Evolutionary conservation across 2,329 filamentous ascomycete genomes (phyloP), one percentile per base, ranked within the genome.

Genomic region (Chalaropsis ovoidea): DNA sequence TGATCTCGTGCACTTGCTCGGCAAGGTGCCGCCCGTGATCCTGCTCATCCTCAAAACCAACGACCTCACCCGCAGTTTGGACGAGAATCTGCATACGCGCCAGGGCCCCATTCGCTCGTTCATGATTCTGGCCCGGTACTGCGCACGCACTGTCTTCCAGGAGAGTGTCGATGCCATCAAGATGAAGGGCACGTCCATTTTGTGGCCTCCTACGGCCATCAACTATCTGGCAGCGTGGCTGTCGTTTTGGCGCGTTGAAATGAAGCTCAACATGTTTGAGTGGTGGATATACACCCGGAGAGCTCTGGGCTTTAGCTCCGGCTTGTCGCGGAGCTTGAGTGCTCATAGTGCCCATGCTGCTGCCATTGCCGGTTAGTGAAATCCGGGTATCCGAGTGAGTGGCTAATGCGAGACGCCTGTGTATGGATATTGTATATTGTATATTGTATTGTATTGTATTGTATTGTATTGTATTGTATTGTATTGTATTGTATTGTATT

Each of bases 31-130:
- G 0, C 81, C 91, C 56, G 90, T 99, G 69, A 96, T 99, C 65
- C 81, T 99, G 13, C 80, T 99, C 35, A 97, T 99, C 70, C 81
- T 99, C 68, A 99, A 99, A 78, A 99, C 94, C 1, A 99, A 99
- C 74, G 94, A 99, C 76, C 79, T 99, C 47, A 99, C 94, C 17
- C 86, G 94, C 69, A 94, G 88, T 71, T 82, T 99, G 19, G 94
- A 99, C 73, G 94, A 99, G 78, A 92, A 88, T 72, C 79, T 95
- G 45, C 87, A 92, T 65, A 94, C 89, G 0, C 80, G 82, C 6
- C 81, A 83, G 68, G 86, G 86, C 0, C 84, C 85, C 2, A 81
- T 86, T 69, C 80, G 84, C 61, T 82, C 78, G 15, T 88, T 88
- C 70, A 76, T 88, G 72, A 88, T 89, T 69, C 77, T 89, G 35